Evolutionary conservation across 495 filamentous ascomycete species (phyloP).

Genomic region (Penicillium bovifimosum): DNA sequence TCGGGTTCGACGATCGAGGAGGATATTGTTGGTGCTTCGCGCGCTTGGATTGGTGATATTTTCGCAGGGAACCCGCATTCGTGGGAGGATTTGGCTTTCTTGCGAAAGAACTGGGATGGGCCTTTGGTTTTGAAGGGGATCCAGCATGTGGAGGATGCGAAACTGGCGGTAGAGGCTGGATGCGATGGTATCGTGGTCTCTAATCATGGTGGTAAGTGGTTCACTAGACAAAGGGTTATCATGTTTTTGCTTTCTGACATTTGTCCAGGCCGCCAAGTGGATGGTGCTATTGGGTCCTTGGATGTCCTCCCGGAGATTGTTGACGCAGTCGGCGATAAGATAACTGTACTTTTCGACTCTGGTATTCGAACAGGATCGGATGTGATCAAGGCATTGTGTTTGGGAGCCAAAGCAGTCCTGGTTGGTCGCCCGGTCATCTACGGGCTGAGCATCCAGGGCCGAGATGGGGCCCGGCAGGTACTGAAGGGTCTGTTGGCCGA

Average conservation of each 20-base stretch:
- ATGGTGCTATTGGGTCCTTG: conserved; percentile 58
- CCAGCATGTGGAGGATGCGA: conserved; percentile 48
- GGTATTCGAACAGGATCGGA: conserved; percentile 58
- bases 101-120: conserved; percentile 56
- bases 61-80: conserved; percentile 47
- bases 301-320: conserved; percentile 62
- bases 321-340: conserved; percentile 49
- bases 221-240: neutral
- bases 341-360: conserved; percentile 59
- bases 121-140: conserved; percentile 50
- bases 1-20: conserved; percentile 45
- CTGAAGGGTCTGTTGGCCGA: conserved; percentile 54
- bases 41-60: conserved; percentile 45
- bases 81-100: conserved; percentile 54
- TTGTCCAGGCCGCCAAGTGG: conserved; percentile 53
- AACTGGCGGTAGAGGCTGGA: conserved; percentile 40
- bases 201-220: conserved; percentile 47
- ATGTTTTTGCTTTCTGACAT: neutral
- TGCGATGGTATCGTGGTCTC: conserved; percentile 51
- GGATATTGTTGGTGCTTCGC: conserved; percentile 37
- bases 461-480: conserved; percentile 53
- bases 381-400: conserved; percentile 78
- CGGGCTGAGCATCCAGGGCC: conserved; percentile 61
- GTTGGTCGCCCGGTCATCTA: conserved; percentile 85
- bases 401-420: conserved; percentile 84